A percentile compares a stretch with the other conserved stretches of the same genome.
Conservation (phyloP, 2,329 filamentous ascomycete species). For the Dothideomycetes sp. region DNA sequence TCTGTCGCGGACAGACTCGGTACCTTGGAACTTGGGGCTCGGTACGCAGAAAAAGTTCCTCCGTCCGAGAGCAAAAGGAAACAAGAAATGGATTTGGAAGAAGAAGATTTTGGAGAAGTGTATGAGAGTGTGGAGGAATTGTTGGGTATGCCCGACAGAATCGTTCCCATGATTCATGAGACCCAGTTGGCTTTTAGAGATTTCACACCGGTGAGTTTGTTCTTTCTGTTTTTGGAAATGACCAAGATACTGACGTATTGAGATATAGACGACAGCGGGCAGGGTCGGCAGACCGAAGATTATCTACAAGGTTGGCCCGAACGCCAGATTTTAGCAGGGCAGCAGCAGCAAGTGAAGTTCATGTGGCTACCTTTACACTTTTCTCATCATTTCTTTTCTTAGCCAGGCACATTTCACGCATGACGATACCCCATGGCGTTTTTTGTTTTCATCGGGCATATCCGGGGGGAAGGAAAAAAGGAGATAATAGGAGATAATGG, state of each 20-base stretch:
- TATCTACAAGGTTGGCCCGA: conserved; percentile 2
- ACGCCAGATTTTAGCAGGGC: too few species aligned
- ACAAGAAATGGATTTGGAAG: not conserved
- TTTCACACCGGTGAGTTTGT: conserved; percentile 13
- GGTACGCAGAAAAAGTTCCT: not conserved
- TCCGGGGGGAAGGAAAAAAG: too few species aligned
- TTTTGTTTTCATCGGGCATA: too few species aligned
- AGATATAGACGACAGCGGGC: not conserved
- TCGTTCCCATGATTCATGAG: conserved; percentile 18
- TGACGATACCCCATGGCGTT: too few species aligned
- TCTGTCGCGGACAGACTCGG: conserved; percentile 4
- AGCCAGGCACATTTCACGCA: too few species aligned
- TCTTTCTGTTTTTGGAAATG: too few species aligned
- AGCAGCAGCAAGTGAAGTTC: too few species aligned
- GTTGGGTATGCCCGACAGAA: conserved; percentile 17
- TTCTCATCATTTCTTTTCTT: too few species aligned
- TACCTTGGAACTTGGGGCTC: not conserved
- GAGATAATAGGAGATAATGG: too few species aligned
- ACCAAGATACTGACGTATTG: not conserved
- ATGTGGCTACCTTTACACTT: too few species aligned
- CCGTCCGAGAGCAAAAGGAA: conserved; percentile 2
- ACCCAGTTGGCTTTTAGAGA: conserved; percentile 19
- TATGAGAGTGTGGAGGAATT: conserved; percentile 18
- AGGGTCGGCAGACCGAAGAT: not conserved
- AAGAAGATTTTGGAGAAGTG: not conserved